phyloP scores from a whole-genome alignment of 2,329 filamentous ascomycete genomes.

The Xylariomycetidae sp. region DNA sequence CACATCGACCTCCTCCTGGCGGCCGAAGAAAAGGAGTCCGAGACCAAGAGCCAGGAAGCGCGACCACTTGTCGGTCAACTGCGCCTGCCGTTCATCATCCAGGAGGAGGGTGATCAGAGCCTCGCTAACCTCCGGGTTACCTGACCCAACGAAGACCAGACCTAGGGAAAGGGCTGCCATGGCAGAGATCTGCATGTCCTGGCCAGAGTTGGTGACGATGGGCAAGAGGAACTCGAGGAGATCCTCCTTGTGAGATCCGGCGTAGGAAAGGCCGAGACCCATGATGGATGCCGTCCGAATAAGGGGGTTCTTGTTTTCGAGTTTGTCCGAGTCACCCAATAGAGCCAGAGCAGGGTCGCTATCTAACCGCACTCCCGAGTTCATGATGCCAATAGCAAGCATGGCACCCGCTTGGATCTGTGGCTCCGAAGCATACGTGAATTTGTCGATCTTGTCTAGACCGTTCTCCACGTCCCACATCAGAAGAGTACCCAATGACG shows the following conservation, averaged over 20 bases:
- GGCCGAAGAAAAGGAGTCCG: conserved; percentile 89
- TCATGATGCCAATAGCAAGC: conserved; percentile 92
- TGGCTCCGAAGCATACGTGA: conserved; percentile 78
- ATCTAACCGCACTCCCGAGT: conserved; percentile 83
- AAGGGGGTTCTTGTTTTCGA: conserved; percentile 70
- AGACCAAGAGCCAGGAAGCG: conserved; percentile 92
- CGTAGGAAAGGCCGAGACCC: conserved; percentile 91
- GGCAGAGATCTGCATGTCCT: conserved; percentile 92
- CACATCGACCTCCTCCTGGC: conserved; percentile 98
- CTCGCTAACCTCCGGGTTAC: conserved; percentile 84
- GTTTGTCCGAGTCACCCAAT: conserved; percentile 71
- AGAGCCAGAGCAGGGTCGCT: conserved; percentile 86
- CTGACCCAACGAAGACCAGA: conserved; percentile 87
- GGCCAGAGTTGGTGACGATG: conserved; percentile 74
- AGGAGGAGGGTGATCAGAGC: conserved; percentile 88
- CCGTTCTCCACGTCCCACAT: conserved; percentile 92
- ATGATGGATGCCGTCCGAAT: conserved; percentile 85
- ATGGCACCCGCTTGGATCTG: conserved; percentile 84
- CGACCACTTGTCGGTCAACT: conserved; percentile 97
- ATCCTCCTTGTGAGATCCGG: conserved; percentile 86
- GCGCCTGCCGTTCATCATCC: conserved; percentile 84
- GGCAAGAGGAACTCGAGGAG: conserved; percentile 80
- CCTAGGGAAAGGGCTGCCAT: conserved; percentile 92
- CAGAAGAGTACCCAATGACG: conserved; percentile 84
- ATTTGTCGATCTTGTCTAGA: conserved; percentile 89